Conservation (phyloP, 2,329 filamentous ascomycete species). For the Penicillium occitanis region DNA sequence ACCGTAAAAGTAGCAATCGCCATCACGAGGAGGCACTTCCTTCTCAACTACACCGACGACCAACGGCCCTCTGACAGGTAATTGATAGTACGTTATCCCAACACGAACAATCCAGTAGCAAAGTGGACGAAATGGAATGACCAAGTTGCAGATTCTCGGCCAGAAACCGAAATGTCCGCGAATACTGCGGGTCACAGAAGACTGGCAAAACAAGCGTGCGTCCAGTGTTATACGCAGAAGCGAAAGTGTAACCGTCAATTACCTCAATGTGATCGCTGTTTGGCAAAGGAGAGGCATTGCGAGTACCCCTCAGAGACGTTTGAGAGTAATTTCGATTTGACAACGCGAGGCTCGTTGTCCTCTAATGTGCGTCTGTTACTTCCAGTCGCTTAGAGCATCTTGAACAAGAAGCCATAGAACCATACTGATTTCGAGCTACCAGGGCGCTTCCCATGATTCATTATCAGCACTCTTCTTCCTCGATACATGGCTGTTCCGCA, state of each 20-base stretch:
- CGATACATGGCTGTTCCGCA: constrained; percentile 11
- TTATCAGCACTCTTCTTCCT: constrained; percentile 12
- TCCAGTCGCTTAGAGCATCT: background rate
- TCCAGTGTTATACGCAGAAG: background rate
- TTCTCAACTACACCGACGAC: background rate
- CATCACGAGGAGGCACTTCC: background rate
- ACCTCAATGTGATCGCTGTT: background rate
- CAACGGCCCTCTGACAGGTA: background rate
- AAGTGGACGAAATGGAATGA: background rate
- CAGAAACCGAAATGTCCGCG: background rate
- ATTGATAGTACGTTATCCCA: background rate
- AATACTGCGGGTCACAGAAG: background rate
- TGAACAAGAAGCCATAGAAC: background rate
- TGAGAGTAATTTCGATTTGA: background rate
- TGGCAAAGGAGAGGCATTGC: background rate
- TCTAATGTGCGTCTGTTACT: background rate
- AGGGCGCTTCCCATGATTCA: background rate
- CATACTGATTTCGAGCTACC: background rate
- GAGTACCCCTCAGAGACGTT: background rate
- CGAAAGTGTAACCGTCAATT: background rate
- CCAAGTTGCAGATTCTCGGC: background rate
- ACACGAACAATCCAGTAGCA: background rate
- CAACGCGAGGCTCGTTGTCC: background rate
- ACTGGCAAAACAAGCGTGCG: background rate
- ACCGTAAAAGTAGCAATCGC: background rate